A percentile compares a stretch with the other conserved stretches of the same genome.
These are phyloP conservation scores for Bacidia rubella DNA, from an alignment of 495 filamentous ascomycete genomes.

Conservation along the genomic window DNA sequence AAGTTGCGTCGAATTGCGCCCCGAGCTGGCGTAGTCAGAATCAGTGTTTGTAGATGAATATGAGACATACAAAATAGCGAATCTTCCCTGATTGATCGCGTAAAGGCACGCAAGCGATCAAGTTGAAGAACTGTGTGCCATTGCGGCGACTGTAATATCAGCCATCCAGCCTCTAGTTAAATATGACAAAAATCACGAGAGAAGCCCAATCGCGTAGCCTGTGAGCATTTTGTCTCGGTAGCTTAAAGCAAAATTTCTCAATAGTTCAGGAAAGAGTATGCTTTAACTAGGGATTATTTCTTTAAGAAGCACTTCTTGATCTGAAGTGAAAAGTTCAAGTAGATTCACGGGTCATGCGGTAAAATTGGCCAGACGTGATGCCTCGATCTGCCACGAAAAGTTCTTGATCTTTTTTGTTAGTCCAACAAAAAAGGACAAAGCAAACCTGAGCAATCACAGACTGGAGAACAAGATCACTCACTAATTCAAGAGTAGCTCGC, in stretches of 20 bases:
- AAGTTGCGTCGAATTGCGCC: constrained; percentile 45
- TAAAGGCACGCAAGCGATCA: constrained; percentile 48
- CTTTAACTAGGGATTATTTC: too few relatives aligned
- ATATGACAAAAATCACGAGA: too few relatives aligned
- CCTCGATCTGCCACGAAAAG: too few relatives aligned
- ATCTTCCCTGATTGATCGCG: constrained; percentile 47
- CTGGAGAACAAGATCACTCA: constrained; percentile 21
- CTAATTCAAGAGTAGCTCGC: constrained; percentile 59
- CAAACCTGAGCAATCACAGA: not conserved
- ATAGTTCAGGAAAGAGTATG: too few relatives aligned
- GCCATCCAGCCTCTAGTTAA: not conserved
- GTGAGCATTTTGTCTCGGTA: too few relatives aligned
- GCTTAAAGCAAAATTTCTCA: too few relatives aligned
- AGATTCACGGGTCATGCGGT: too few relatives aligned
- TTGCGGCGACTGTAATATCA: constrained; percentile 35
- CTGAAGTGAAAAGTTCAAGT: too few relatives aligned
- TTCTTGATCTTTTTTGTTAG: too few relatives aligned
- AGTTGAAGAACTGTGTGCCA: constrained; percentile 52
- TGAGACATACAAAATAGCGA: constrained; percentile 32
- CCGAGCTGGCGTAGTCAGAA: constrained; percentile 28
- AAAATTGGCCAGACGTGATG: too few relatives aligned
- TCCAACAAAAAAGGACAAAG: not conserved
- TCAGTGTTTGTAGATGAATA: not conserved
- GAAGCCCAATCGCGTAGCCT: too few relatives aligned
- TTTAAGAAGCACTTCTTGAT: too few relatives aligned